Percentiles rank a stretch among this genome's conserved stretches.
These are phyloP conservation scores for Babesia bovis DNA, from an alignment of 169 alveolate genomes.

Conservation along the genomic window DNA sequence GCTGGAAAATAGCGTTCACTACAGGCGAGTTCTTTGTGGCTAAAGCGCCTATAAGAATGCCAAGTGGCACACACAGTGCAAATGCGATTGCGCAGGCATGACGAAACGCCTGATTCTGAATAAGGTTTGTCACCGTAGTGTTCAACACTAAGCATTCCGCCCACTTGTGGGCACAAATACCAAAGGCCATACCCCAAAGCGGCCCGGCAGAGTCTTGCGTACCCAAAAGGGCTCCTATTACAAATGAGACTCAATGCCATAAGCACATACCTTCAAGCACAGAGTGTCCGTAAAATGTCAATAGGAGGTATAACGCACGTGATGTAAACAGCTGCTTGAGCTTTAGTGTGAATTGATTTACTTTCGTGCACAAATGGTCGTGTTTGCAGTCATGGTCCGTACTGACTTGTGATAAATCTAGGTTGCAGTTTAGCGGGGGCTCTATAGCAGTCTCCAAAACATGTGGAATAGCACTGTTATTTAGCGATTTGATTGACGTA, in stretches of 20 bases:
- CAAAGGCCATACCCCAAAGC: constrained; percentile 67
- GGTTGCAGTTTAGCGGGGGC: neutral
- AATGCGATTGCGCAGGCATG: constrained; percentile 34
- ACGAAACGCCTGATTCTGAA: constrained; percentile 14
- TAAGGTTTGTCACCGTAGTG: constrained; percentile 37
- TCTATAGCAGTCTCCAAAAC: neutral
- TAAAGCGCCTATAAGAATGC: constrained; percentile 45
- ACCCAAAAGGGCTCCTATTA: constrained; percentile 56
- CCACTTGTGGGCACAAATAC: constrained; percentile 71
- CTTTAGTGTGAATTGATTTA: neutral
- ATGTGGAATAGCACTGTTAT: constrained; percentile 2
- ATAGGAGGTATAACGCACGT: constrained; percentile 46
- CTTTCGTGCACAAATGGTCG: neutral
- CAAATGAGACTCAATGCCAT: neutral
- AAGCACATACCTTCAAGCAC: constrained; percentile 51
- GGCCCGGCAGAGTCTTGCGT: constrained; percentile 30
- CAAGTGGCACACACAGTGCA: constrained; percentile 60
- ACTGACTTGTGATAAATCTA: constrained; percentile 27
- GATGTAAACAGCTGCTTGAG: constrained; percentile 52
- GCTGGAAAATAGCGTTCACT: constrained; percentile 29
- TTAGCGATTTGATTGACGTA: constrained; percentile 5
- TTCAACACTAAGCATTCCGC: constrained; percentile 63
- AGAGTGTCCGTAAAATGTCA: constrained; percentile 63
- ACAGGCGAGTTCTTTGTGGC: neutral
- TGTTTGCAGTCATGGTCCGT: neutral